Evolutionary conservation across 1,284 basidiomycete genomes (phyloP).

Genomic region (Prillingera fragicola): DNA sequence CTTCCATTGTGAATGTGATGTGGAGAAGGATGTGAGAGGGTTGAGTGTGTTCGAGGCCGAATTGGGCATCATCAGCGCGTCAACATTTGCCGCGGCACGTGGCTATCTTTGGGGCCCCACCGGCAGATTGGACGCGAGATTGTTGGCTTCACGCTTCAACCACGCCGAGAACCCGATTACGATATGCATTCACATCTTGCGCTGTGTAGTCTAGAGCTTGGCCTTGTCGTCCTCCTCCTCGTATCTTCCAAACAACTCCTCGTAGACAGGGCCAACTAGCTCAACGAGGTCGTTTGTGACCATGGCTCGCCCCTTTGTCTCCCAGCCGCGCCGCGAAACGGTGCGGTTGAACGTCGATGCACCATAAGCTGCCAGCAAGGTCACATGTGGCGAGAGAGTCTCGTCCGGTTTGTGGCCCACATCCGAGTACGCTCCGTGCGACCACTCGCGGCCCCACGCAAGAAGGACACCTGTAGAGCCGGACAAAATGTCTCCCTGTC

Average conservation of each 20-base stretch:
- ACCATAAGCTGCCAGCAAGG: conserved; percentile 79
- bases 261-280: conserved; percentile 67
- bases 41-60: too few species aligned
- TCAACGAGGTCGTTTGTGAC: conserved; percentile 85
- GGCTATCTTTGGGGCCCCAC: too few species aligned
- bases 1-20: neutral
- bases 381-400: conserved; percentile 55
- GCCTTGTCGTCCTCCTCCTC: conserved; percentile 12
- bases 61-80: too few species aligned
- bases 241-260: conserved; percentile 59
- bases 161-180: too few species aligned
- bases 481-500: conserved; percentile 89
- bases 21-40: too few species aligned
- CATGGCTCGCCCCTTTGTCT: conserved; percentile 69
- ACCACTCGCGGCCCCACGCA: conserved; percentile 91
- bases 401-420: conserved; percentile 55
- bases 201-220: conserved; percentile 16
- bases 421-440: conserved; percentile 63
- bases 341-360: conserved; percentile 83
- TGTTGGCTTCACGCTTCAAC: too few species aligned
- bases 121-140: too few species aligned
- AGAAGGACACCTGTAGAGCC: conserved; percentile 82
- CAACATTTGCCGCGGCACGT: too few species aligned
- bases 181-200: conserved; percentile 6
- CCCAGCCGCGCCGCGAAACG: conserved; percentile 69